Percentiles rank a stretch among this genome's conserved stretches.
These are phyloP conservation scores for Aphanomyces stellatus DNA, from an alignment of 352 stramenopile species.

Conservation along the genomic window DNA sequence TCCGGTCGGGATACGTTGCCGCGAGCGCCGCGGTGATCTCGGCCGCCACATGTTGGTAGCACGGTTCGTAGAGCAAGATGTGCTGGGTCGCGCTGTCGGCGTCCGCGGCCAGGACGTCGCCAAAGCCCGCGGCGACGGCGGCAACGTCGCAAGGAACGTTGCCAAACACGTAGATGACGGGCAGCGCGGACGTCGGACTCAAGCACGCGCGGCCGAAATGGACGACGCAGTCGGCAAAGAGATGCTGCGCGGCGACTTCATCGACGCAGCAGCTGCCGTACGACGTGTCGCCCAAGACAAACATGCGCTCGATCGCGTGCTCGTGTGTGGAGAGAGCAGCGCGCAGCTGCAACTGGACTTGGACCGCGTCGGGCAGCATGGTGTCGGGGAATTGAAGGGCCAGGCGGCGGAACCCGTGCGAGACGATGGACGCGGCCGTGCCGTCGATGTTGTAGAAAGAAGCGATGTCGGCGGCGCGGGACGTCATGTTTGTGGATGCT, in stretches of 20 bases:
- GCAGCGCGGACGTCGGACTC: slow-evolving; percentile 65
- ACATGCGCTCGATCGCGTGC: slow-evolving; percentile 67
- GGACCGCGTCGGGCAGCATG: slow-evolving; percentile 78
- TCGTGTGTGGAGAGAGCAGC: slow-evolving; percentile 22
- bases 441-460: slow-evolving; percentile 59
- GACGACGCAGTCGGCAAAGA: slow-evolving; percentile 89
- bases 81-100: slow-evolving; percentile 44
- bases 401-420: slow-evolving; percentile 60
- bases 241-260: slow-evolving; percentile 91
- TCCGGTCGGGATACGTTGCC: slow-evolving; percentile 29
- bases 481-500: slow-evolving; percentile 43
- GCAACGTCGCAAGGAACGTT: slow-evolving; percentile 58
- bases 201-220: slow-evolving; percentile 94
- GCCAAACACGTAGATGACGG: slow-evolving; percentile 89
- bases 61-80: slow-evolving; percentile 87
- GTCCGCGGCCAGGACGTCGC: slow-evolving; percentile 29
- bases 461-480: slow-evolving; percentile 29
- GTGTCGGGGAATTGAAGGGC: slow-evolving; percentile 95
- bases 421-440: slow-evolving; percentile 49
- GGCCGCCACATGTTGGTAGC: slow-evolving; percentile 76
- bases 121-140: slow-evolving; percentile 29
- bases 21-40: slow-evolving; percentile 40
- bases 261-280: slow-evolving; percentile 95
- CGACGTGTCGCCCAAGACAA: slow-evolving; percentile 93
- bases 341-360: slow-evolving; percentile 76